A percentile compares a stretch with the other conserved stretches of the same genome.
phyloP scores from a whole-genome alignment of 2,329 filamentous ascomycete species.

The Botrytis deweyae region DNA sequence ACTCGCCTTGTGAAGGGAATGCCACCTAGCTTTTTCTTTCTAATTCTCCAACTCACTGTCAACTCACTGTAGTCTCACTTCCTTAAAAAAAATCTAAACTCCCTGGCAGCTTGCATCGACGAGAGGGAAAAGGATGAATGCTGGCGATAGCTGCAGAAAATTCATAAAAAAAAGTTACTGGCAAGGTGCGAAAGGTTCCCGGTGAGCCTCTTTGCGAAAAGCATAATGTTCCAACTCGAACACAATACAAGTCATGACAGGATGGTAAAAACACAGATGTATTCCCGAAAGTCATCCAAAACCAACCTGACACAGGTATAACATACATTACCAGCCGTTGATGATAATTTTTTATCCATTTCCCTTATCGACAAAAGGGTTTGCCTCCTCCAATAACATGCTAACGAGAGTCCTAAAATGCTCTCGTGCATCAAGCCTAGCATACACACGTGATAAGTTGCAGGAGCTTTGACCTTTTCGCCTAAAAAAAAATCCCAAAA shows the following conservation, averaged over 20 bases:
- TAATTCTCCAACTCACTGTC: background rate
- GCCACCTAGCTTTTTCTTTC: too few species aligned
- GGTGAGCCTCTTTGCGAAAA: background rate
- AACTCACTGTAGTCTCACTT: too few species aligned
- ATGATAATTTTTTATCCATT: background rate
- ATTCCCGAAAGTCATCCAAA: background rate
- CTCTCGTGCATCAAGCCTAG: background rate
- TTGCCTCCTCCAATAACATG: background rate
- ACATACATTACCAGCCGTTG: background rate
- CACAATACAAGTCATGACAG: background rate
- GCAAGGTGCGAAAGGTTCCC: background rate
- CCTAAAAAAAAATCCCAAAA: slow-evolving; percentile 19
- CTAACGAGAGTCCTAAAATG: background rate
- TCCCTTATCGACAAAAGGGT: background rate
- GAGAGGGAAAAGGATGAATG: background rate
- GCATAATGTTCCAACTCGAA: background rate
- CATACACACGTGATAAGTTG: slow-evolving; percentile 3
- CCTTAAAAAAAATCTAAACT: background rate
- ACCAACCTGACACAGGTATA: background rate
- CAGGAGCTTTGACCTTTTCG: slow-evolving; percentile 19
- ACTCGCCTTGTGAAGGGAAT: background rate
- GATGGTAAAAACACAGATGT: background rate
- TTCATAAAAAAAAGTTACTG: background rate
- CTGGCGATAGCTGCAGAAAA: background rate
- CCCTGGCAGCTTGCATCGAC: too few species aligned